These are phyloP conservation scores for Carex myosuroides DNA, from an alignment of 176 grass and related monocot genomes.

Conservation along the genomic window DNA sequence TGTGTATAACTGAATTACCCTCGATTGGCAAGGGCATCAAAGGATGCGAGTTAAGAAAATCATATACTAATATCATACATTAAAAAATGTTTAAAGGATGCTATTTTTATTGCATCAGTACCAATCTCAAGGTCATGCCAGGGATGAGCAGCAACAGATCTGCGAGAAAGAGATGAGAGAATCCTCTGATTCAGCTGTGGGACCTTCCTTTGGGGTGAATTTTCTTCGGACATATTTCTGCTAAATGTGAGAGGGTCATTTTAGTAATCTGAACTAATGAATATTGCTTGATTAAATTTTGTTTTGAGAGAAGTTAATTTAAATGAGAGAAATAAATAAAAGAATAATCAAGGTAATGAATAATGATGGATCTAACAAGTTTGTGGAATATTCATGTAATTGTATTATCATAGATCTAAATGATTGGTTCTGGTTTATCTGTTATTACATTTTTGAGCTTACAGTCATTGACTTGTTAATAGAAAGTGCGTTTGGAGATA, in stretches of 20 bases:
- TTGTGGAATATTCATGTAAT: not conserved
- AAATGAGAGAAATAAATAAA: not conserved
- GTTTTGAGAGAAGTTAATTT: not conserved
- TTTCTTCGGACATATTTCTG: conserved; percentile 1
- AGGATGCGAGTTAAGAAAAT: not conserved
- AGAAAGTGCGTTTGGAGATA: not conserved
- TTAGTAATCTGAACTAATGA: not conserved
- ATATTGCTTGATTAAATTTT: not conserved
- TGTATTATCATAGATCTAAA: not conserved
- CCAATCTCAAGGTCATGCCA: conserved; percentile 98
- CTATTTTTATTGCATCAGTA: not conserved
- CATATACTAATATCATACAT: not conserved
- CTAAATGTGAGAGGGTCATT: not conserved
- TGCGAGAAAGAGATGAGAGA: conserved; percentile 68
- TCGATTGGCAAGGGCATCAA: not conserved
- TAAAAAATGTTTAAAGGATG: not conserved
- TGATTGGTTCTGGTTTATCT: not conserved
- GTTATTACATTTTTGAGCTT: not conserved
- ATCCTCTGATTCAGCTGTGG: conserved; percentile 87
- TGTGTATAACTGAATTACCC: not conserved
- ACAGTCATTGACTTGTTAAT: not conserved
- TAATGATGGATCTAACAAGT: not conserved
- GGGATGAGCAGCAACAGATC: conserved; percentile 85
- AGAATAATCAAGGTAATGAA: not conserved
- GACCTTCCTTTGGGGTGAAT: not conserved